Base-by-base conservation (phyloP, 2,329 filamentous ascomycete genomes). In the Pestalotiopsis sp. region DNA sequence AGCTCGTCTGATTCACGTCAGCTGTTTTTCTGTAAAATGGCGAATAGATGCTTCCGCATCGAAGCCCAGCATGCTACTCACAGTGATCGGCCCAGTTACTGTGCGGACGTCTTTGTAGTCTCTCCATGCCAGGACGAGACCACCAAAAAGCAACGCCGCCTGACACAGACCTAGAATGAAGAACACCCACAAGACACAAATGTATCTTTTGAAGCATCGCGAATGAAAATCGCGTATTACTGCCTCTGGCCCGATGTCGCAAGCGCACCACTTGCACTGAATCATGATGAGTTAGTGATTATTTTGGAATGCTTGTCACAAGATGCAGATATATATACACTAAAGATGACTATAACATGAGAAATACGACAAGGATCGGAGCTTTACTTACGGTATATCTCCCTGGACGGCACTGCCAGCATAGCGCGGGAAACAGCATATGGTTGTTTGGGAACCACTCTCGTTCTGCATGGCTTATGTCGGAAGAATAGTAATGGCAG, bases 241-340 rank as follows among this genome's bases (percentile, higher is more conserved):
- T 38, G n/a, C 27, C 2, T 62, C 31, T 6, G 11, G 23, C 6
- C 31, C 13, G 14, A 41, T 38, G 17, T 62, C 14, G 31, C 14
- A 9, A 12, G 27, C 59, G n/a, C 59, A 62, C 59, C 59, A 62
- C 59, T 62, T 62, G 59, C 59, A 62, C 45, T 52, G 17, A 20
- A 20, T 3, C 7, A 36, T 52, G 7, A 20, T 4, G 1, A 52
- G 20, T 52, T 52, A 52, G 45, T 52, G 9, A 52, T n/a, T 52
- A n/a, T 12, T 13, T 52, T n/a, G 14, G 3, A 52, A 20, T n/a
- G 9, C 45, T 36, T 36, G 31, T 7, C 31, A n/a, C 17, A 1
- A 17, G n/a, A 52, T n/a, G 9, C 45, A 52, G 11, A n/a, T 49
- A 52, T 0, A 5, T n/a, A 52, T n/a, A 9, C 17, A 52, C 6